phyloP scores from a whole-genome alignment of 805 yeast genomes.

The Yarrowia bubula region DNA sequence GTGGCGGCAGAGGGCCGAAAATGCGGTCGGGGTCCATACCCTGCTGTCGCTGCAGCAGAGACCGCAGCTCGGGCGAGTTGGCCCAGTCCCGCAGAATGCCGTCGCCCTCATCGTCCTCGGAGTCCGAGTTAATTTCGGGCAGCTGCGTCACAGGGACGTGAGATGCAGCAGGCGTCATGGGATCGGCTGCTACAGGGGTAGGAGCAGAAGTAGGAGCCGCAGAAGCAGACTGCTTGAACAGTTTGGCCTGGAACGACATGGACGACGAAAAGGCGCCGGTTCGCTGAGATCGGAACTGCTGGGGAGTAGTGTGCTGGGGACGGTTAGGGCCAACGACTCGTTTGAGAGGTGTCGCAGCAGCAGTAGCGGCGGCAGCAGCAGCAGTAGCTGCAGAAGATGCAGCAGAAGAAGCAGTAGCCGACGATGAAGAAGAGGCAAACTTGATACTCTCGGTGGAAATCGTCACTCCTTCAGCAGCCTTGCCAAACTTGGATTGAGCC shows the following conservation, averaged over 20 bases:
- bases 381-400: background rate
- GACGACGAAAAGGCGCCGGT: slow-evolving; percentile 7
- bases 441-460: slow-evolving; percentile 36
- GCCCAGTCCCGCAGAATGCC: slow-evolving; percentile 60
- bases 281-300: slow-evolving; percentile 26
- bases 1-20: slow-evolving; percentile 72
- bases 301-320: slow-evolving; percentile 23
- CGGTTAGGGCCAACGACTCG: slow-evolving; percentile 15
- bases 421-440: slow-evolving; percentile 33
- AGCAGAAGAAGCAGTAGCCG: background rate
- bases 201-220: background rate
- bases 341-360: background rate
- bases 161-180: slow-evolving; percentile 23
- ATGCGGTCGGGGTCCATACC: slow-evolving; percentile 61
- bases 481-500: slow-evolving; percentile 2
- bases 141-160: slow-evolving; percentile 28
- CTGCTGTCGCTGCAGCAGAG: slow-evolving; percentile 48
- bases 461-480: slow-evolving; percentile 24
- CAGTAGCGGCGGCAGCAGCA: background rate
- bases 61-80: slow-evolving; percentile 53
- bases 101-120: slow-evolving; percentile 55
- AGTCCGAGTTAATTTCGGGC: slow-evolving; percentile 41
- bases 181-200: slow-evolving; percentile 6
- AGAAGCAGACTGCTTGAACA: slow-evolving; percentile 16
- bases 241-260: slow-evolving; percentile 24